A percentile compares a stretch with the other conserved stretches of the same genome.
Conservation (phyloP, 2,329 filamentous ascomycete genomes). For the Diplodia corticola region DNA sequence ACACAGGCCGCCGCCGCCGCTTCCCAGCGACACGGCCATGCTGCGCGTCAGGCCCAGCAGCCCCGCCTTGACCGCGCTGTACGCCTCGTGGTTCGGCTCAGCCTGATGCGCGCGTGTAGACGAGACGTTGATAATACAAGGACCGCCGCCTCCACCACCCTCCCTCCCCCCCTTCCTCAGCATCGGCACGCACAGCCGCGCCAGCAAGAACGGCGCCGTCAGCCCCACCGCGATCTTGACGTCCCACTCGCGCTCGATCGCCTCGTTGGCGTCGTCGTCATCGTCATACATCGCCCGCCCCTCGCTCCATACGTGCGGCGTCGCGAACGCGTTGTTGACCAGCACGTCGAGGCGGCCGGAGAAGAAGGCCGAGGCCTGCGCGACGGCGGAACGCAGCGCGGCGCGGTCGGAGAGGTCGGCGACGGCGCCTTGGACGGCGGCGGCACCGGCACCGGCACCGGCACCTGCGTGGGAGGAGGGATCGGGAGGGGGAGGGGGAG, state of each 20-base stretch:
- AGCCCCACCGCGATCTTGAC: slow-evolving; percentile 36
- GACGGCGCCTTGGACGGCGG: slow-evolving; percentile 28
- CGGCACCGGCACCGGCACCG: no score
- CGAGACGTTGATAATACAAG: slow-evolving; percentile 51
- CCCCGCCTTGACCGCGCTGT: slow-evolving; percentile 53
- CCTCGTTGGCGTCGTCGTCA: slow-evolving; percentile 29
- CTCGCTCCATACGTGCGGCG: slow-evolving; percentile 31
- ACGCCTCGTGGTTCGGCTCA: slow-evolving; percentile 53
- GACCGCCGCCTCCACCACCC: no score
- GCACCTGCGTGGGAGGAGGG: no score
- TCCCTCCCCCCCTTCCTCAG: slow-evolving; percentile 29
- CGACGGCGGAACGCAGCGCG: slow-evolving; percentile 39
- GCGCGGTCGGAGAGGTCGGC: slow-evolving; percentile 43
- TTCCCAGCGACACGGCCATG: slow-evolving; percentile 50
- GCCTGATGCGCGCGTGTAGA: slow-evolving; percentile 53
- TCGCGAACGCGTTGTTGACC: slow-evolving; percentile 40
- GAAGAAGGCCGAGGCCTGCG: slow-evolving; percentile 40
- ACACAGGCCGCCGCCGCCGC: no score
- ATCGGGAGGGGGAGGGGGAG: no score
- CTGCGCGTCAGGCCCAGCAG: slow-evolving; percentile 53
- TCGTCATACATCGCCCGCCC: slow-evolving; percentile 27
- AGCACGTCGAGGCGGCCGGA: slow-evolving; percentile 37
- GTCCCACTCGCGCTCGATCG: slow-evolving; percentile 38
- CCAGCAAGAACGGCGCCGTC: slow-evolving; percentile 37
- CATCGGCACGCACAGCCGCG: slow-evolving; percentile 35